Base-by-base conservation (phyloP, 148 eudicot species). In the Oxyria digyna region DNA sequence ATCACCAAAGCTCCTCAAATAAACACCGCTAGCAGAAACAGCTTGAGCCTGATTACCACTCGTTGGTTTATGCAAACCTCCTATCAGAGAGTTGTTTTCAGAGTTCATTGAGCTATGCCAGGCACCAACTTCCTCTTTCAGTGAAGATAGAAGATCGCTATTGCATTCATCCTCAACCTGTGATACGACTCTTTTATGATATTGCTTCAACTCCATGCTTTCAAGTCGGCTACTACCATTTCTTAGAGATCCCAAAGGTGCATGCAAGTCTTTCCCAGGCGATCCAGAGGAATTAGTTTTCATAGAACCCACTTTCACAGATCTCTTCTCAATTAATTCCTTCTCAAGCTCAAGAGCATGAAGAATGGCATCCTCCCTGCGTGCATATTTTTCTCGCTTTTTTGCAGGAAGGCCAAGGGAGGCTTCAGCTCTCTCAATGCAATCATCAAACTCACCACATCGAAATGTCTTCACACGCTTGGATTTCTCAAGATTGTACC, bases 401-500 rank as follows among this genome's bases (percentile, higher is more conserved):
- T 95, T 95, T 17, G 93, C 82, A 74, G 97, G 96, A 83, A 91
- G 79, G 15, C 93, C 94, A 45, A 78, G 82, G 42, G 97, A 75
- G 74, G 97, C 89, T 79, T 88, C 93, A 68, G 96, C 99, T 75
- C 85, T 88, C 80, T 87, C 89, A 74, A 95, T 95, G 74, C 96
- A 95, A 67, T 87, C 97, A 79, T 91, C 87, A 79, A 95, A 95
- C 72, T 91, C 99, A 42, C 99, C 99, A 81, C 99, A 95, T 54
- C 99, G 84, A 72, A 95, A 95, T 67, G 97, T 79, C 77, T 95
- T 95, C 67, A 95, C 99, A 72, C 96, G 97, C 85, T 91, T 95
- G 49, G 97, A 95, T 74, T 95, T 95, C 80, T 91, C 99, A 74
- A 95, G 83, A 75, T 95, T 91, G 85, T 95, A 95, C 99, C 97